Percentiles rank a stretch among this genome's conserved stretches.
Conservation (phyloP, 1,284 basidiomycete genomes). For the Ceratobasidium sp. region DNA sequence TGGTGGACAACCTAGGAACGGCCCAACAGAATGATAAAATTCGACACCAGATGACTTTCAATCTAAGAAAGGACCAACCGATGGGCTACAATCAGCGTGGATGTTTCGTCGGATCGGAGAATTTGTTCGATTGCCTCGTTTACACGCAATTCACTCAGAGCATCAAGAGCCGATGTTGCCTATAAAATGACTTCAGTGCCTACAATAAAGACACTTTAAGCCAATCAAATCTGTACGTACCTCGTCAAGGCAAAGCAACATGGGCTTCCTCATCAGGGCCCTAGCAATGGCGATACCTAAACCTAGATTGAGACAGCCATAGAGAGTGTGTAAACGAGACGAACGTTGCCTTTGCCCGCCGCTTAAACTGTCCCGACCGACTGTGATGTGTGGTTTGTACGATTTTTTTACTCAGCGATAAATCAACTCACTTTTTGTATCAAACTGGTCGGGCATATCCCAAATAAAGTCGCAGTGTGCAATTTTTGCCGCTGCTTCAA, state of each 20-base stretch:
- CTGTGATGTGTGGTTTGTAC: slow-evolving; percentile 55
- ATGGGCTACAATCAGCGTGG: slow-evolving; percentile 90
- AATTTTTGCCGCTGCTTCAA: slow-evolving; percentile 86
- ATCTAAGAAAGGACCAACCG: slow-evolving; percentile 44
- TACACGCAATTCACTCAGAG: slow-evolving; percentile 85
- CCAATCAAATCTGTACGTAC: slow-evolving; percentile 60
- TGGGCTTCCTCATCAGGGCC: slow-evolving; percentile 85
- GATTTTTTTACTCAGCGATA: slow-evolving; percentile 46
- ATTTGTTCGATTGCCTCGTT: slow-evolving; percentile 94
- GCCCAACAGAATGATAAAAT: background rate
- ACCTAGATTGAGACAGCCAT: background rate
- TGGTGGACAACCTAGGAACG: slow-evolving; percentile 70
- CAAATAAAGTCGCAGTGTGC: slow-evolving; percentile 98
- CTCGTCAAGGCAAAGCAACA: slow-evolving; percentile 83
- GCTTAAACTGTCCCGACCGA: slow-evolving; percentile 76
- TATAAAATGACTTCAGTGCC: slow-evolving; percentile 6
- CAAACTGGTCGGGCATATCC: slow-evolving; percentile 87
- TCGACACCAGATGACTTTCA: background rate
- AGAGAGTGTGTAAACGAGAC: slow-evolving; percentile 50
- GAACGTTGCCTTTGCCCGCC: slow-evolving; percentile 75
- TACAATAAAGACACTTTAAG: slow-evolving; percentile 47
- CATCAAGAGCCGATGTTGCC: slow-evolving; percentile 77
- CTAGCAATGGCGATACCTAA: slow-evolving; percentile 60
- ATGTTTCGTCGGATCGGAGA: slow-evolving; percentile 77
- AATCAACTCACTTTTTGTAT: slow-evolving; percentile 68